phyloP scores from a whole-genome alignment of 2,329 filamentous ascomycete genomes.

The Chrysoporthe puriensis region DNA sequence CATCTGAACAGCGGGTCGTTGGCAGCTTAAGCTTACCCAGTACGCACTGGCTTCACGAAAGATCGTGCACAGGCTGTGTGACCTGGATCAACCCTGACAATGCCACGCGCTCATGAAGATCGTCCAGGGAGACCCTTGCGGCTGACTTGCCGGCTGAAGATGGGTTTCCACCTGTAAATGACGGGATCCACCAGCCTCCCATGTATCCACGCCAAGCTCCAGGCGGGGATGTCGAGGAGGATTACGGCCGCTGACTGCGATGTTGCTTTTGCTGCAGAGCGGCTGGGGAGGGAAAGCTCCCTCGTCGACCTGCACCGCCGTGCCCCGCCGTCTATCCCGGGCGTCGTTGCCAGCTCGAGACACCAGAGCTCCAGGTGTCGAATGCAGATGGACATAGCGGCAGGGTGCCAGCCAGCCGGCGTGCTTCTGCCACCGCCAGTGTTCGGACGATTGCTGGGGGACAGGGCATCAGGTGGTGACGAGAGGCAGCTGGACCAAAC shows the following conservation, averaged over 20 bases:
- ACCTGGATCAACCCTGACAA: background rate
- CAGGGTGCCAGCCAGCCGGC: background rate
- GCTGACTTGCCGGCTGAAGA: constrained; percentile 1
- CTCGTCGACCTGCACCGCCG: background rate
- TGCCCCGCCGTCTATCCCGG: background rate
- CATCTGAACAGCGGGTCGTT: background rate
- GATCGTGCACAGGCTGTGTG: background rate
- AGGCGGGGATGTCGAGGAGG: background rate
- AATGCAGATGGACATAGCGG: background rate
- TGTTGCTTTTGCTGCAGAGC: background rate
- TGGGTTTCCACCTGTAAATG: constrained; percentile 7
- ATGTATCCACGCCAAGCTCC: background rate
- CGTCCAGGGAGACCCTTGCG: background rate
- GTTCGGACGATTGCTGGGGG: too few relatives aligned
- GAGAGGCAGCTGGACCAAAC: background rate
- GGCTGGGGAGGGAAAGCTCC: background rate
- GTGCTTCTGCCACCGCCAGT: too few relatives aligned
- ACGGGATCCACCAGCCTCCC: background rate
- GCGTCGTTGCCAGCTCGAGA: background rate
- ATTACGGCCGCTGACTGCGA: background rate
- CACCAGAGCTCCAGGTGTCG: background rate
- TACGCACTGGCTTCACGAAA: background rate
- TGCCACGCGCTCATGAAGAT: constrained; percentile 4
- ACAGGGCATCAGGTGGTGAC: too few relatives aligned
- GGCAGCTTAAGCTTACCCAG: background rate